Conservation (phyloP, 495 filamentous ascomycete genomes). For the Jackrogersella minutella region DNA sequence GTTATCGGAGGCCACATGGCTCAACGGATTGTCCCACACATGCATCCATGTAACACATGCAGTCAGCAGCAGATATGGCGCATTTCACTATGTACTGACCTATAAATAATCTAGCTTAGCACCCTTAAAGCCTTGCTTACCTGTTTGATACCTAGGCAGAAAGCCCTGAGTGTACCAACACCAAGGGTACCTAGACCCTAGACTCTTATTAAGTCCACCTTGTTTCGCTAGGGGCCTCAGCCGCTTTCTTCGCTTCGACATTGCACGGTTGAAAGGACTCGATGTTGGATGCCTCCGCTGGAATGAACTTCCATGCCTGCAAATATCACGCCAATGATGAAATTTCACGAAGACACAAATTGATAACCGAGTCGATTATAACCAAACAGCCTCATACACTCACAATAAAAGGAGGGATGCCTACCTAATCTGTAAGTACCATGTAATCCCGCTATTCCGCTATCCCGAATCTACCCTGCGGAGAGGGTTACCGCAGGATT, state of each 20-base stretch:
- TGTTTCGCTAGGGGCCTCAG: slow-evolving; percentile 8
- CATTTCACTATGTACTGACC: no score
- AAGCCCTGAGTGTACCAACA: no score
- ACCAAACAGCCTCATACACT: no score
- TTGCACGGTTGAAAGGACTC: background rate
- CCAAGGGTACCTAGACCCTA: no score
- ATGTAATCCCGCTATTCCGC: background rate
- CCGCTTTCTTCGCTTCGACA: slow-evolving; percentile 16
- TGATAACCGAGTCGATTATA: no score
- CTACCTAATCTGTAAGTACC: background rate
- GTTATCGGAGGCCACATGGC: slow-evolving; percentile 30
- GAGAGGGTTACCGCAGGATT: slow-evolving; percentile 22
- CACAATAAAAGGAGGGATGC: background rate
- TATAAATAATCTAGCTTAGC: no score
- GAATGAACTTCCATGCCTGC: no score
- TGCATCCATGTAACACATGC: slow-evolving; percentile 26
- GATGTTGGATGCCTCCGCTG: background rate
- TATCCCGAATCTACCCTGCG: slow-evolving; percentile 8
- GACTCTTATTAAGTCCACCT: slow-evolving; percentile 1
- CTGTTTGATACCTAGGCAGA: no score
- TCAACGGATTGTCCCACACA: slow-evolving; percentile 12
- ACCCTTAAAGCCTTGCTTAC: slow-evolving; percentile 6
- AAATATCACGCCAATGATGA: no score
- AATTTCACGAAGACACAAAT: no score
- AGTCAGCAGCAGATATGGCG: slow-evolving; percentile 28